These are phyloP conservation scores for Tilletia horrida DNA, from an alignment of 1,284 basidiomycete species.

Conservation along the genomic window DNA sequence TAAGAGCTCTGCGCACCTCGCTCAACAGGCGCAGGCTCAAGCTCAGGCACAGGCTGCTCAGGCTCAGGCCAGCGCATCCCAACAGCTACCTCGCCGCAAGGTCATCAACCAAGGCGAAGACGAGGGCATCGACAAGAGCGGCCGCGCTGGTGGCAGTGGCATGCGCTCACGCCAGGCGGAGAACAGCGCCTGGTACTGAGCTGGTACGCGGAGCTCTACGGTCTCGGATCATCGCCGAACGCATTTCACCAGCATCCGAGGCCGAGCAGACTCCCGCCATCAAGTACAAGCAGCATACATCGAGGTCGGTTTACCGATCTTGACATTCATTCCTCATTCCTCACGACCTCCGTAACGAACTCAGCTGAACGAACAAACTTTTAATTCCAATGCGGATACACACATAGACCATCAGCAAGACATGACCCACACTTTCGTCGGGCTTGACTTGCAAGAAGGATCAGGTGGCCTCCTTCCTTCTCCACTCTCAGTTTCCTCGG, in stretches of 20 bases:
- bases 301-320: too few relatives aligned
- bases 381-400: background rate
- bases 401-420: background rate
- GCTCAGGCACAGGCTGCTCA: constrained; percentile 15
- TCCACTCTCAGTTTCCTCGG: constrained; percentile 5
- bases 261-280: too few relatives aligned
- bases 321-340: too few relatives aligned
- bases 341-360: background rate
- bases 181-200: constrained; percentile 12
- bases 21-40: constrained; percentile 27
- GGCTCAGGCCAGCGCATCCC: constrained; percentile 23
- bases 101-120: constrained; percentile 34
- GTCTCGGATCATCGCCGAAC: too few relatives aligned
- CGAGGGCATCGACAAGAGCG: constrained; percentile 10
- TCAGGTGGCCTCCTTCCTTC: too few relatives aligned
- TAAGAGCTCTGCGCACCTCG: constrained; percentile 14
- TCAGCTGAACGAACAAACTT: background rate
- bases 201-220: too few relatives aligned
- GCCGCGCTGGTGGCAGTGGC: constrained; percentile 8
- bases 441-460: too few relatives aligned
- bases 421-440: too few relatives aligned
- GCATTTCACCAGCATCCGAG: too few relatives aligned
- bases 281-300: too few relatives aligned
- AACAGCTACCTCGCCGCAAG: constrained; percentile 52
- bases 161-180: background rate